phyloP scores from a whole-genome alignment of 148 eudicot species.

The Polygonum aviculare region DNA sequence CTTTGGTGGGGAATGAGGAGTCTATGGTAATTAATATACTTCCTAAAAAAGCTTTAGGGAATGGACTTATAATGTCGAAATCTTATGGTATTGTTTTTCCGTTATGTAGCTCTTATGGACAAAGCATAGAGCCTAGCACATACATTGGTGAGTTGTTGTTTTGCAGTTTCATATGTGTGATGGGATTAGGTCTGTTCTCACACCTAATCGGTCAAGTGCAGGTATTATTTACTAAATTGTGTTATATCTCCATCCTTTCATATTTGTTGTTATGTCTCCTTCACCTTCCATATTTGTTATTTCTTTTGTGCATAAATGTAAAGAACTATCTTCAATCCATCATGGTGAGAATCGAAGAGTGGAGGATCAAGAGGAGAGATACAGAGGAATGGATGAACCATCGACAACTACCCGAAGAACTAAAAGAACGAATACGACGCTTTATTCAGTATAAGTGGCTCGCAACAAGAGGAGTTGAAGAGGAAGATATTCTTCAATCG shows the following conservation, averaged over 20 bases:
- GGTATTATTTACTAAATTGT: slow-evolving; percentile 31
- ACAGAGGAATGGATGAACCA: slow-evolving; percentile 31
- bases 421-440: slow-evolving; percentile 73
- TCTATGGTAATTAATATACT: slow-evolving; percentile 40
- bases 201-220: slow-evolving; percentile 85
- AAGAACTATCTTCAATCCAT: slow-evolving; percentile 20
- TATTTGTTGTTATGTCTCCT: neutral
- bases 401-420: slow-evolving; percentile 59
- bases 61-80: neutral
- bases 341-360: slow-evolving; percentile 20
- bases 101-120: slow-evolving; percentile 76
- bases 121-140: slow-evolving; percentile 45
- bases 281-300: neutral
- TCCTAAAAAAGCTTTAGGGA: neutral
- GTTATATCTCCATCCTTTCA: neutral
- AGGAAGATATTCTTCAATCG: slow-evolving; percentile 56
- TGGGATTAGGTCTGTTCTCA: slow-evolving; percentile 63
- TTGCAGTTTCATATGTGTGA: slow-evolving; percentile 49
- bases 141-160: slow-evolving; percentile 46
- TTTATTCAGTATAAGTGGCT: slow-evolving; percentile 91
- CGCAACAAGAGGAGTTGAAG: slow-evolving; percentile 95
- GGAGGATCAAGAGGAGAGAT: slow-evolving; percentile 20
- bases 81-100: neutral
- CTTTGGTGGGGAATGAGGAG: slow-evolving; percentile 88
- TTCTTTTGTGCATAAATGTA: neutral